Evolutionary conservation across 2,329 filamentous ascomycete species (phyloP).

Genomic region (Bipolaris oryzae): DNA sequence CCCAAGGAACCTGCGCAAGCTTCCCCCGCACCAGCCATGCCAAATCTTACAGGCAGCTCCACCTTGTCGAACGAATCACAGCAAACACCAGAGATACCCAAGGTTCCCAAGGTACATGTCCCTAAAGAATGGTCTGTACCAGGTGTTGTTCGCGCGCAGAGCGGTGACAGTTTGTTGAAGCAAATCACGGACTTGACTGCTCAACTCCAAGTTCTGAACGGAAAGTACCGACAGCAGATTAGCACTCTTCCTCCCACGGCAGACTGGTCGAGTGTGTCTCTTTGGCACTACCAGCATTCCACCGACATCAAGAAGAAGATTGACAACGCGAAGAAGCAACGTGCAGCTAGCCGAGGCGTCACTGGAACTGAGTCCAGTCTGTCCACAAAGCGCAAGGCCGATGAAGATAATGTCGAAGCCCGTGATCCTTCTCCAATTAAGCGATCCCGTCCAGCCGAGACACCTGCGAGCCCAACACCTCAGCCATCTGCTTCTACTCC

Average conservation of each 20-base stretch:
- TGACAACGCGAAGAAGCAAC: slow-evolving; percentile 36
- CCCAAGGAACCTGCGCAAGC: slow-evolving; percentile 20
- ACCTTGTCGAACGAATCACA: slow-evolving; percentile 2
- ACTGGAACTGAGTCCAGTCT: slow-evolving; percentile 41
- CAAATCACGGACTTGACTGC: slow-evolving; percentile 26
- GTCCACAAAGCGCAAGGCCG: slow-evolving; percentile 43
- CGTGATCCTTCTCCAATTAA: slow-evolving; percentile 33
- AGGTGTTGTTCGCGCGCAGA: slow-evolving; percentile 11
- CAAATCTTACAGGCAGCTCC: slow-evolving; percentile 16
- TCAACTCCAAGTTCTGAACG: slow-evolving; percentile 37
- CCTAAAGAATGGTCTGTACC: slow-evolving; percentile 34
- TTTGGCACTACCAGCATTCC: slow-evolving; percentile 39
- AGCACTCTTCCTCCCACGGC: slow-evolving; percentile 28
- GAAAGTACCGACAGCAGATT: slow-evolving; percentile 35
- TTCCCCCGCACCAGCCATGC: slow-evolving; percentile 19
- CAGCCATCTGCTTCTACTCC: slow-evolving; percentile 23
- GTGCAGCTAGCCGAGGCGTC: slow-evolving; percentile 35
- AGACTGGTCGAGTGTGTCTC: slow-evolving; percentile 41
- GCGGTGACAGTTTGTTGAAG: slow-evolving; percentile 19
- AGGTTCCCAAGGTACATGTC: slow-evolving; percentile 33
- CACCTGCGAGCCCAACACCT: slow-evolving; percentile 27
- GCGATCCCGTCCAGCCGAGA: slow-evolving; percentile 28
- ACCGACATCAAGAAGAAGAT: slow-evolving; percentile 39
- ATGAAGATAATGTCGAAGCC: slow-evolving; percentile 19
- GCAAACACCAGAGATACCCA: slow-evolving; percentile 24